Evolutionary conservation across 495 filamentous ascomycete genomes (phyloP), one percentile per base, ranked within the genome.

Genomic region (Cryomyces antarcticus): DNA sequence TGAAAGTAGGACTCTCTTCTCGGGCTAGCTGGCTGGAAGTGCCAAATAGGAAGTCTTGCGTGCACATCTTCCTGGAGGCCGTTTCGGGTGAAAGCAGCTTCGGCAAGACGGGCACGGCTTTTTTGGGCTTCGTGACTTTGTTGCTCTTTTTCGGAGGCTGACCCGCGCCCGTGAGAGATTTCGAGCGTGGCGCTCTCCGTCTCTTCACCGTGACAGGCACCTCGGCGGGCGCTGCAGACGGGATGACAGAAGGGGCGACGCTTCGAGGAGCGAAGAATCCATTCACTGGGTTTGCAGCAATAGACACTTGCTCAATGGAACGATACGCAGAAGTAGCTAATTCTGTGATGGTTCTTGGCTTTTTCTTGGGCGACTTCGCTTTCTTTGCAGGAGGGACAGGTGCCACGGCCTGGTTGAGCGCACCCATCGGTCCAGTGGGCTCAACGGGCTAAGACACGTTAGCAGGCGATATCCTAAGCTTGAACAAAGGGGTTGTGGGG

Each of bases 21-120:
- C 67, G 66, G 39, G 80, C 80, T 12, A 96, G 62, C 57, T 96
- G 88, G 58, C 87, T 94, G 12, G 80, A 92, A 1, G 85, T 94
- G 11, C 87, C 88, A 57, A 96, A 96, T 2, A 94, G 60, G 47
- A 93, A 77, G 47, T 87, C 76, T 54, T 93, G 88, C 5, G 71
- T 62, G 4, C 75, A 64, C n/a, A 80, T 60, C 47, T 75, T 68
- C 46, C 72, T 72, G 37, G 74, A 53, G 12, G 86, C 88, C 35
- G 75, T 74, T 41, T 66, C 64, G 2, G 88, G 88, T 4, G 84
- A 83, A 29, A 86, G 66, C 6, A 93, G 59, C 4, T 74, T 66
- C 50, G 67, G 39, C 53, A 66, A 7, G 53, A 56, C 33, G 47
- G 54, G 27, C 54, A 62, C 53, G 48, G 61, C 40, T 62, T 63